These are phyloP conservation scores for Phytopythium sindhum DNA, from an alignment of 352 stramenopile species.

Conservation along the genomic window DNA sequence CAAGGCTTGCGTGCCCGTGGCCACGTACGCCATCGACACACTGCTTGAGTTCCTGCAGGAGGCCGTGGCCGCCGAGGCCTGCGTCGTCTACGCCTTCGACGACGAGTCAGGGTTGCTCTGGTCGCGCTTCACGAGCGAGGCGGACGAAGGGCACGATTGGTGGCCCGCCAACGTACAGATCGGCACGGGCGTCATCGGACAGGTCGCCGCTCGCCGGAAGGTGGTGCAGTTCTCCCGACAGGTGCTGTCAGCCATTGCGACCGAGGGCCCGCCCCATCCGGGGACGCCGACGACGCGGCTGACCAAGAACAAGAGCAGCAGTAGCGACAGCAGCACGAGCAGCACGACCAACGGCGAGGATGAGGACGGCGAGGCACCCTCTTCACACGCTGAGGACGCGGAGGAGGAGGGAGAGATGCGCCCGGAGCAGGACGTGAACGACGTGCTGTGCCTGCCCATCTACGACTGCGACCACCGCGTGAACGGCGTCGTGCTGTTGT, in stretches of 20 bases:
- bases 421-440: constrained; percentile 25
- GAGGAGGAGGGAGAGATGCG: neutral
- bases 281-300: constrained; percentile 3
- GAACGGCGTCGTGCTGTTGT: constrained; percentile 60
- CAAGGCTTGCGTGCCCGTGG: neutral
- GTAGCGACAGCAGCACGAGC: constrained; percentile 12
- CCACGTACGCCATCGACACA: constrained; percentile 22
- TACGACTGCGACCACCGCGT: constrained; percentile 38
- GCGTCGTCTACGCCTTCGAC: constrained; percentile 58
- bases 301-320: constrained; percentile 10
- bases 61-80: constrained; percentile 46
- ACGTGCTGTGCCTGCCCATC: constrained; percentile 53
- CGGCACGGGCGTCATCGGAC: constrained; percentile 54
- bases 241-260: neutral
- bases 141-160: constrained; percentile 11
- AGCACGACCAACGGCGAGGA: constrained; percentile 5
- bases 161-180: constrained; percentile 37
- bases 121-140: constrained; percentile 31
- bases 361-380: neutral
- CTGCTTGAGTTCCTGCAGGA: constrained; percentile 52
- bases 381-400: neutral
- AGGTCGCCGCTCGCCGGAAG: constrained; percentile 25
- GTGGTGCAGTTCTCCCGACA: constrained; percentile 3
- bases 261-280: neutral
- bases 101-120: constrained; percentile 48